Evolutionary conservation across 148 eudicot species (phyloP), one percentile per base, ranked within the genome.

Genomic region (Nepenthes gracilis): DNA sequence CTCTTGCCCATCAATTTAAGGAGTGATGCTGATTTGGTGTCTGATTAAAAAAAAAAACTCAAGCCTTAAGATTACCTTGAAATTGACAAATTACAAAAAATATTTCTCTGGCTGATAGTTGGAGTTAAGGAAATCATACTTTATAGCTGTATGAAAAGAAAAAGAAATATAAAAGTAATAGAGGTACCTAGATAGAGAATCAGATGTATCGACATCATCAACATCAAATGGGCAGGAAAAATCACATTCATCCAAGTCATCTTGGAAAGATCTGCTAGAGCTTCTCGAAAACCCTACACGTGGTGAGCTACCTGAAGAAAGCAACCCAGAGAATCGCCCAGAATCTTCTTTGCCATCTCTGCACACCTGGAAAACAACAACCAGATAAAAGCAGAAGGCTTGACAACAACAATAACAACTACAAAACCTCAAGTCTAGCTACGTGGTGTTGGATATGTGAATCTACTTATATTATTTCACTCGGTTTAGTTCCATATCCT

Each of bases 191-290:
- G 82, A 63, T 55, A 72, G 85, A 66, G 85, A 73, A 59, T 83
- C 96, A 59, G 85, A 78, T 55, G 84, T 64, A 67, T 92, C 96
- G 15, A 88, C 81, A 65, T 88, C 98, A 72, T 93, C 98, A 55
- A 93, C 98, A 71, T 86, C 87, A 75, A 88, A 93, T 50, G 96
- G 98, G 65, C 81, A 83, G 2, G 82, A 72, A 69, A 92, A 88
- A 75, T 88, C 96, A 70, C 63, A 69, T 49, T 72, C 94, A 74
- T 80, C 98, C 67, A 88, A 82, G 58, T 88, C 98, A 72, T 93
- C 98, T 71, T 84, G 96, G 66, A 86, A 88, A 62, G 96, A 93
- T 70, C 85, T 80, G 74, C 97, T 90, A 54, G 96, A 93, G 81
- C 82, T 84, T 72, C 97, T 72, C 23, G 97, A 92, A 75, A 77